Evolutionary conservation across 2,329 filamentous ascomycete genomes (phyloP).

Genomic region (Colletotrichum sp.): DNA sequence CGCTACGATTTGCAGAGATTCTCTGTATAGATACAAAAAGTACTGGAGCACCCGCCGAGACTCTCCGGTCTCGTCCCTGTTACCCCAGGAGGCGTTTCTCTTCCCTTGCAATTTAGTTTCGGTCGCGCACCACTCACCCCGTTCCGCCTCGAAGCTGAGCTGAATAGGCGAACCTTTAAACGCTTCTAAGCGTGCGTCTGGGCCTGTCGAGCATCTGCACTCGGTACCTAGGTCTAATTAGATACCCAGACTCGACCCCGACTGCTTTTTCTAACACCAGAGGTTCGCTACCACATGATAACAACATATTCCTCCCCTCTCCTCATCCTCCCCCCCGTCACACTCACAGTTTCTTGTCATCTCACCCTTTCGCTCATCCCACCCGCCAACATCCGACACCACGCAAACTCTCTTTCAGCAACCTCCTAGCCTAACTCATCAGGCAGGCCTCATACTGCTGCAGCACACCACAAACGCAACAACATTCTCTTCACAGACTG

Average conservation of each 20-base stretch:
- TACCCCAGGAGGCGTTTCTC: conserved; percentile 1
- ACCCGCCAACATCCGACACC: conserved; percentile 18
- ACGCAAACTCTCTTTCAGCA: conserved; percentile 6
- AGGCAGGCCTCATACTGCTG: background rate
- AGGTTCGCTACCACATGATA: conserved; percentile 19
- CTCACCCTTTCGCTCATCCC: conserved; percentile 18
- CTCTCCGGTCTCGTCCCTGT: background rate
- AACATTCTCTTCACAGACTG: background rate
- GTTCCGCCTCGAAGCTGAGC: background rate
- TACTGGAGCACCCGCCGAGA: conserved; percentile 20
- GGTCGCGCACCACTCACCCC: background rate
- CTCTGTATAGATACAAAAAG: conserved; percentile 18
- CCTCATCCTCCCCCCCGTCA: background rate
- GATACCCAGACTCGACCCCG: conserved; percentile 5
- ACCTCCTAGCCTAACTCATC: conserved; percentile 4
- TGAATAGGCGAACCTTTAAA: background rate
- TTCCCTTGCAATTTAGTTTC: conserved; percentile 1
- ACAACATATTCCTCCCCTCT: conserved; percentile 1
- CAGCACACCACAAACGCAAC: background rate
- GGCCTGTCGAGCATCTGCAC: background rate
- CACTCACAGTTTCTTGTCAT: conserved; percentile 21
- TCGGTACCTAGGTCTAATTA: background rate
- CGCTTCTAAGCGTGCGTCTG: background rate
- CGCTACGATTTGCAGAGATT: background rate
- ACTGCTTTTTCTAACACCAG: background rate